Evolutionary conservation across 352 stramenopile genomes (phyloP), one percentile per base, ranked within the genome.

Genomic region (Globisporangium nunn): DNA sequence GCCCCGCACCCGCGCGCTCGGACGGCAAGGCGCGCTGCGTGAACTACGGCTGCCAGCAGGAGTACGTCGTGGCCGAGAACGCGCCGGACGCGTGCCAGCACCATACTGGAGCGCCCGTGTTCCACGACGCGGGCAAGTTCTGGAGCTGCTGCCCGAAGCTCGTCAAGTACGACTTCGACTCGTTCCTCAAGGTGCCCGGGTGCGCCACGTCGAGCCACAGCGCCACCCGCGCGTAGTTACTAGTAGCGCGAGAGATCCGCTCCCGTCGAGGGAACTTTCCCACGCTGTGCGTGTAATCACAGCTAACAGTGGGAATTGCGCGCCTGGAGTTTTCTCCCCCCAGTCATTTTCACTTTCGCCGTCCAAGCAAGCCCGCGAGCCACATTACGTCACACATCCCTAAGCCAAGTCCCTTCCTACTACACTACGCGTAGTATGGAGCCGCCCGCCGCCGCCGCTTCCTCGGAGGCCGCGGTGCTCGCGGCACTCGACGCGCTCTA

Each of bases 131-230:
- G 48, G 82, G 85, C 64, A 98, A 98, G 70, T 96, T 84, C 70
- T 98, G 92, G 92, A 91, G 76, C 59, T 98, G 92, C 76, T 98
- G 92, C 62, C 88, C 91, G 15, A 93, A 96, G 63, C 64, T 74
- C 31, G 81, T 96, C 66, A 96, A 96, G 80, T 97, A 97, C 78
- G 89, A 97, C 68, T 98, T 97, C 71, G 90, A 98, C 35, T 91
- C 89, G 53, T 98, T 98, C 67, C 74, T 97, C 18, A 75, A 94
- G 56, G 78, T 98, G 15, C 79, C 84, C 1, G 88, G 88, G 41
- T 97, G 91, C 62, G 75, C 86, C 18, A 79, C 71, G n/a, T 84
- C 81, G 29, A 75, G 81, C 41, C 91, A 97, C 57, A 69, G 83
- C 53, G 87, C 96, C 56, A 62, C 76, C 39, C 52, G 40, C 44